Base-by-base conservation (phyloP, 257 asterid genomes). In the Fraxinus excelsior region DNA sequence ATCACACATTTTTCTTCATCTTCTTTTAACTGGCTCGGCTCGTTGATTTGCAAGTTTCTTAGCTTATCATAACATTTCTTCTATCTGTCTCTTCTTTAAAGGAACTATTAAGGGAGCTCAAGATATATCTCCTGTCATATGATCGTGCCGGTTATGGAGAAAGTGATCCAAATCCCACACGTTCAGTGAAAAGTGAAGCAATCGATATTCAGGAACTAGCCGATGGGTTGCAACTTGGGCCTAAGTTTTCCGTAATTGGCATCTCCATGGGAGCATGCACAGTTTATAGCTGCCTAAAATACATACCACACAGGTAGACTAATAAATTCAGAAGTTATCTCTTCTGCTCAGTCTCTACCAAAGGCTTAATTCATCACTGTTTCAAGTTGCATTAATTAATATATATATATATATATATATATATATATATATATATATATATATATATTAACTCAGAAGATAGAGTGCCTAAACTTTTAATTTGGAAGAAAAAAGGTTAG, bases 111-210 rank as follows among this genome's bases (percentile, higher is more conserved):
- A 80, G 87, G 69, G 96, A 92, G 82, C 84, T 83, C 7, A 42
- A 72, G 70, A 44, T 92, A 69, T 94, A 88, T 81, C 25, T 92
- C 62, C 74, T 92, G 34, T 82, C 89, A 70, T 94, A 81, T 74
- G 98, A 94, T 82, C 93, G 98, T 32, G 95, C 97, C 5, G 97
- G 98, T 6, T 92, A 91, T 65, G 97, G 97, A 34, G 98, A 94
- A 77, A 94, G 98, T 66, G 94, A 91, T 65, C 95, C 98, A 28
- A 85, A 92, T 84, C 97, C 97, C 19, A 77, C 49, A 29, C 90
- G 94, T 76, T 79, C 97, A 16, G 88, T 91, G 66, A 90, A 88
- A 82, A 94, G 90, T 62, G 98, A 94, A 75, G 96, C 97, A 73
- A 88, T 83, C 46, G 97, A 94, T 74, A 85, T 92, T 82, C 89